Evolutionary conservation across 352 stramenopile genomes (phyloP).

Genomic region (Globisporangium splendens): DNA sequence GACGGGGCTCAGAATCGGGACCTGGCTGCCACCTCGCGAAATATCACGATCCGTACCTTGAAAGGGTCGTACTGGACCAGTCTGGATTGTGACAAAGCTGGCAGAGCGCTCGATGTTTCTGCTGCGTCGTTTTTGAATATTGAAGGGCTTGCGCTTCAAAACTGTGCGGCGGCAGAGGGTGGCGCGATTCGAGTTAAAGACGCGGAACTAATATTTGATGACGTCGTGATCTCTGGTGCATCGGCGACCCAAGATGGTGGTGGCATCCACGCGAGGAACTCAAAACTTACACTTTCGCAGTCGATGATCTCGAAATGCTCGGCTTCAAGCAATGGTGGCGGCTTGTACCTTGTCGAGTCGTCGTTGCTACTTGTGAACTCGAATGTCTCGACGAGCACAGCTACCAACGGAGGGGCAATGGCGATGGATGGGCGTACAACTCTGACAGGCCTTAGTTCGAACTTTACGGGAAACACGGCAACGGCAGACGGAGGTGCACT

Average conservation of each 20-base stretch:
- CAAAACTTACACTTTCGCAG: slow-evolving; percentile 15
- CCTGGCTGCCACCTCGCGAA: slow-evolving; percentile 14
- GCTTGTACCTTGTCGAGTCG: slow-evolving; percentile 16
- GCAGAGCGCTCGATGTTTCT: slow-evolving; percentile 14
- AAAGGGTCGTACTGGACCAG: slow-evolving; percentile 47
- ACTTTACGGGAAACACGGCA: slow-evolving; percentile 11
- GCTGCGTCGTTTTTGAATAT: slow-evolving; percentile 19
- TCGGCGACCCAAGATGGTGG: slow-evolving; percentile 24
- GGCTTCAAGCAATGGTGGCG: slow-evolving; percentile 20
- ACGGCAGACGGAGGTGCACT: slow-evolving; percentile 8
- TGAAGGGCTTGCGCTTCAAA: slow-evolving; percentile 36
- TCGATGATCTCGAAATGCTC: slow-evolving; percentile 24
- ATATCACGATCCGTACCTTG: slow-evolving; percentile 35
- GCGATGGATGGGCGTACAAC: neutral
- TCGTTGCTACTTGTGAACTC: slow-evolving; percentile 5
- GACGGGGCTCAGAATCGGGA: slow-evolving; percentile 30
- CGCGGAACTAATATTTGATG: slow-evolving; percentile 16
- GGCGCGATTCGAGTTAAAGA: slow-evolving; percentile 20
- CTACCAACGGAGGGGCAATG: slow-evolving; percentile 5
- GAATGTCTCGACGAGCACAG: slow-evolving; percentile 9
- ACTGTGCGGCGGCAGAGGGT: slow-evolving; percentile 21
- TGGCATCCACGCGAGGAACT: slow-evolving; percentile 21
- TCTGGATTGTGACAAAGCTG: slow-evolving; percentile 31
- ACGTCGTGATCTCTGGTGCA: slow-evolving; percentile 22
- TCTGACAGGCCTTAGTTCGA: slow-evolving; percentile 9